These are phyloP conservation scores for Imleria badia DNA, from an alignment of 768 basidiomycete species.

Conservation along the genomic window DNA sequence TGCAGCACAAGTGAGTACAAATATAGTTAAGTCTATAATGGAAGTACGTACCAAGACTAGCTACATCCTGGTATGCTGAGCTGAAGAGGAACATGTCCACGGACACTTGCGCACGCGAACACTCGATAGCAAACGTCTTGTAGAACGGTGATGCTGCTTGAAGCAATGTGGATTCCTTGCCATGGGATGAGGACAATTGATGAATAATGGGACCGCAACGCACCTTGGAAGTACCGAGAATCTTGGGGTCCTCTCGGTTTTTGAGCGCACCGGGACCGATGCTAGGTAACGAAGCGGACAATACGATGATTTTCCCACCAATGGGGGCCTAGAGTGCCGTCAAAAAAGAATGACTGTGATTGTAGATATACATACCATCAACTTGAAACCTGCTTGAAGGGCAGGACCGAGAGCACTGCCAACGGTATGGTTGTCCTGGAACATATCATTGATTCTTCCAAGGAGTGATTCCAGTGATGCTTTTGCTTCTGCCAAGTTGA, in stretches of 20 bases:
- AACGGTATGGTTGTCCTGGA: constrained; percentile 90
- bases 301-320: constrained; percentile 90
- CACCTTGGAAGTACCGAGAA: constrained; percentile 92
- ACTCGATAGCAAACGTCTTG: constrained; percentile 98
- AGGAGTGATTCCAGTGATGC: constrained; percentile 79
- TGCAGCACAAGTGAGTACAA: constrained; percentile 29
- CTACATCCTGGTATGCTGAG: constrained; percentile 91
- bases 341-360: background rate
- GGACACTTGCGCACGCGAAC: constrained; percentile 93
- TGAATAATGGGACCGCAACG: background rate
- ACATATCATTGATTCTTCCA: constrained; percentile 90
- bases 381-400: constrained; percentile 91
- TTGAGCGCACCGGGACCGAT: constrained; percentile 90
- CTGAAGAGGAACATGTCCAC: constrained; percentile 99
- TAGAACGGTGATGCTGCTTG: constrained; percentile 95
- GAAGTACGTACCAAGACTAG: constrained; percentile 66
- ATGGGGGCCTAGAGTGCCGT: constrained; percentile 64
- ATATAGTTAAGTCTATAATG: background rate
- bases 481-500: constrained; percentile 87
- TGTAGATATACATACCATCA: constrained; percentile 62
- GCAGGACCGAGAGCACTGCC: constrained; percentile 95
- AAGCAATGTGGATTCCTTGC: constrained; percentile 84
- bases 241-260: constrained; percentile 94
- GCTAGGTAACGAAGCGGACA: constrained; percentile 85
- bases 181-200: constrained; percentile 1